These are phyloP conservation scores for Amesomyces nigricolor DNA, from an alignment of 2,329 filamentous ascomycete species.

Conservation along the genomic window DNA sequence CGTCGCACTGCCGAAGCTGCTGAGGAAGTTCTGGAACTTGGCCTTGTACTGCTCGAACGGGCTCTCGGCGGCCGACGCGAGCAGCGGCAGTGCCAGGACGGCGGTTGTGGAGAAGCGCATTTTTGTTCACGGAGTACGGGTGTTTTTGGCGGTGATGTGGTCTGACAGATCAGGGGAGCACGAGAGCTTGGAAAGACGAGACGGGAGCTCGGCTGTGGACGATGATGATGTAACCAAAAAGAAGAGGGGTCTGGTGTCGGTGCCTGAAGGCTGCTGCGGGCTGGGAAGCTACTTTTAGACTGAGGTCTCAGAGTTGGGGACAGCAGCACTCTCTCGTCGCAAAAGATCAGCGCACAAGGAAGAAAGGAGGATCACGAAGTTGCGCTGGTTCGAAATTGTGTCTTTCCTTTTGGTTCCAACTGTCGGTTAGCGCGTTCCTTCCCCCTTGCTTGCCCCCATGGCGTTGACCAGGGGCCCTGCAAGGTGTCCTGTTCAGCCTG, in stretches of 20 bases:
- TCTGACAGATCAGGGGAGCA: neutral
- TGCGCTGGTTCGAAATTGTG: slow-evolving; percentile 14
- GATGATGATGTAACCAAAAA: neutral
- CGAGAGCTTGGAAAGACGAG: neutral
- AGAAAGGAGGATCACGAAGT: slow-evolving; percentile 3
- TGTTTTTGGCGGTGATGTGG: neutral
- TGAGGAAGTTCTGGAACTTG: slow-evolving; percentile 59
- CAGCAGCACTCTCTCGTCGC: slow-evolving; percentile 4
- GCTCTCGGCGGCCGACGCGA: slow-evolving; percentile 48
- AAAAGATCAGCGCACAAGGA: slow-evolving; percentile 8
- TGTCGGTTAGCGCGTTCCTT: slow-evolving; percentile 4
- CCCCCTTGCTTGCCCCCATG: slow-evolving; percentile 3
- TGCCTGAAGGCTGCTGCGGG: slow-evolving; percentile 3
- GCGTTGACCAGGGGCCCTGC: slow-evolving; percentile 16
- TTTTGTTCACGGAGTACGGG: slow-evolving; percentile 22
- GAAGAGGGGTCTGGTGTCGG: neutral
- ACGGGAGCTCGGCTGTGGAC: neutral
- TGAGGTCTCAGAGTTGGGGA: neutral
- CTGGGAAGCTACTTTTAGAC: slow-evolving; percentile 3
- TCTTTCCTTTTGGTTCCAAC: slow-evolving; percentile 19
- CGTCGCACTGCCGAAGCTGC: slow-evolving; percentile 48
- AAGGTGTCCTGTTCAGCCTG: slow-evolving; percentile 9
- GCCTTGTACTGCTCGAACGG: slow-evolving; percentile 54
- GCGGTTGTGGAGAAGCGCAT: slow-evolving; percentile 55
- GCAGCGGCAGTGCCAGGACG: slow-evolving; percentile 50